Evolutionary conservation across 768 basidiomycete genomes (phyloP).

Genomic region (Boletus rubescentipes): DNA sequence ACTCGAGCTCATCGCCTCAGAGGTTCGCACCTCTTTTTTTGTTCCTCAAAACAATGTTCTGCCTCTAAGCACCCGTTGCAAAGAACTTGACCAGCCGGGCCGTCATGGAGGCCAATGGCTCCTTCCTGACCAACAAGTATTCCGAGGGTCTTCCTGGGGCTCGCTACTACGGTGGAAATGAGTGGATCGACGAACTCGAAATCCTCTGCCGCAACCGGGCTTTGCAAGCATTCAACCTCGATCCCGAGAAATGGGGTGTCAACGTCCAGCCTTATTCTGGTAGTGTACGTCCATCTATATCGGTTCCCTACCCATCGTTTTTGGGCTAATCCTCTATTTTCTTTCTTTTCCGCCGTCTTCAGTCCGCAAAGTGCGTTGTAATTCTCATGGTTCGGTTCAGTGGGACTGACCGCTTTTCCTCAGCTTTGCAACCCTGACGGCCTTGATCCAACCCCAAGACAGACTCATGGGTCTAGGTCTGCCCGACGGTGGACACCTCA

Average conservation of each 20-base stretch:
- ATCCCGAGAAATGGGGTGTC: slow-evolving; percentile 92
- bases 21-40: slow-evolving; percentile 52
- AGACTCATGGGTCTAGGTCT: slow-evolving; percentile 98
- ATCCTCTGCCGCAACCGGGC: slow-evolving; percentile 93
- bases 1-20: slow-evolving; percentile 97
- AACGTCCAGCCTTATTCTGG: slow-evolving; percentile 99
- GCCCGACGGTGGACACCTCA: slow-evolving; percentile 95
- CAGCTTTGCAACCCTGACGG: slow-evolving; percentile 96
- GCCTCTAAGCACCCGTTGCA: neutral
- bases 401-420: slow-evolving; percentile 10
- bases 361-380: slow-evolving; percentile 82
- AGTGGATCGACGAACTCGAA: slow-evolving; percentile 97
- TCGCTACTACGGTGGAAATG: slow-evolving; percentile 97
- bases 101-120: slow-evolving; percentile 97
- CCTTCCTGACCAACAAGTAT: slow-evolving; percentile 98
- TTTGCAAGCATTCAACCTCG: slow-evolving; percentile 93
- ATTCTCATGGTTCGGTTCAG: neutral
- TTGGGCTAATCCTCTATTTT: slow-evolving; percentile 14
- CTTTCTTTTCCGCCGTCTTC: slow-evolving; percentile 10
- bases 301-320: neutral
- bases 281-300: slow-evolving; percentile 52
- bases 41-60: neutral
- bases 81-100: slow-evolving; percentile 96
- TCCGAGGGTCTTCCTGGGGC: slow-evolving; percentile 99
- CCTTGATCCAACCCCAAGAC: slow-evolving; percentile 94